Percentiles rank a stretch among this genome's conserved stretches.
Conservation (phyloP, 2,329 filamentous ascomycete species). For the Aspergillus sojae region DNA sequence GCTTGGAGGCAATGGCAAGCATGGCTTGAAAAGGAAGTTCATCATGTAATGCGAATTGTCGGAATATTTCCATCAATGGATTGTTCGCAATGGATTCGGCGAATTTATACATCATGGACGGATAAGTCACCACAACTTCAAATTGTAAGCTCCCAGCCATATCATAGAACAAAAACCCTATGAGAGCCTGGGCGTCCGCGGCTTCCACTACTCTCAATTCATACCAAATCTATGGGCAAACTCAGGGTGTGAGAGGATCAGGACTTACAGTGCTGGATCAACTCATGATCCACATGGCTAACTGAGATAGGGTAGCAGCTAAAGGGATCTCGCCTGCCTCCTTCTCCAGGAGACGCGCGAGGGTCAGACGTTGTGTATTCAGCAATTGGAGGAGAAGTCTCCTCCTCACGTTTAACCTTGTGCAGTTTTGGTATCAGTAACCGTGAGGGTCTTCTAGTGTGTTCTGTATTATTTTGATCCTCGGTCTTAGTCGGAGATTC, state of each 20-base stretch:
- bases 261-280: slow-evolving; percentile 37
- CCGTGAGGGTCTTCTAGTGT: slow-evolving; percentile 9
- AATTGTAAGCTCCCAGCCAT: slow-evolving; percentile 22
- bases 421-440: slow-evolving; percentile 15
- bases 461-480: slow-evolving; percentile 7
- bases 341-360: slow-evolving; percentile 19
- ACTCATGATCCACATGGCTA: slow-evolving; percentile 28
- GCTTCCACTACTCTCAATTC: not conserved
- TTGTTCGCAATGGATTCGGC: slow-evolving; percentile 29
- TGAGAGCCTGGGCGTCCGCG: not conserved
- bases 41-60: slow-evolving; percentile 32
- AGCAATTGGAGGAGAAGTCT: slow-evolving; percentile 8
- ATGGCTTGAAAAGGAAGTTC: slow-evolving; percentile 36
- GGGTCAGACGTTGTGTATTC: slow-evolving; percentile 16
- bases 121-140: slow-evolving; percentile 35
- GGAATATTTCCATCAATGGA: slow-evolving; percentile 35
- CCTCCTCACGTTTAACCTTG: slow-evolving; percentile 19
- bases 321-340: slow-evolving; percentile 29
- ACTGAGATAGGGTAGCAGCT: slow-evolving; percentile 30
- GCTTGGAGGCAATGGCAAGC: slow-evolving; percentile 38
- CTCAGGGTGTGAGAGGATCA: not conserved
- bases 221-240: not conserved
- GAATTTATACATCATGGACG: slow-evolving; percentile 41
- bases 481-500: slow-evolving; percentile 14
- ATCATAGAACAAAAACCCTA: not conserved